phyloP scores from a whole-genome alignment of 148 eudicot species.

The Rhododendron ovatum region DNA sequence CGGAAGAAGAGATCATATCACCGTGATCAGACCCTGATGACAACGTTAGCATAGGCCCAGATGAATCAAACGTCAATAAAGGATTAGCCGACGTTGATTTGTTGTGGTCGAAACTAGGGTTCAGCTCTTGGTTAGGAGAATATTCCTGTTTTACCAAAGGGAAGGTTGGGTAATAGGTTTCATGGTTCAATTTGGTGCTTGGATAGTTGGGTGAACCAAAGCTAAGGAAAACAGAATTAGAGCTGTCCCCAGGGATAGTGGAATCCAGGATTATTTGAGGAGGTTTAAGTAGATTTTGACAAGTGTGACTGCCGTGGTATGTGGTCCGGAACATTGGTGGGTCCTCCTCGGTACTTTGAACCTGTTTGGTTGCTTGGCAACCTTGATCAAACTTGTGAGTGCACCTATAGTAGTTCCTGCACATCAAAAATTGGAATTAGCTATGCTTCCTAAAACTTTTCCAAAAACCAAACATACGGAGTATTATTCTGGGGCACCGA shows the following conservation, averaged over 20 bases:
- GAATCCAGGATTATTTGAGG: slow-evolving; percentile 19
- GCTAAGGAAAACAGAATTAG: slow-evolving; percentile 8
- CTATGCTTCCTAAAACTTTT: not conserved
- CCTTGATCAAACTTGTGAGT: slow-evolving; percentile 54
- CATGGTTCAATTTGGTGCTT: not conserved
- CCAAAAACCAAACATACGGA: not conserved
- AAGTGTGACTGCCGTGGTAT: slow-evolving; percentile 34
- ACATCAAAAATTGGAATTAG: not conserved
- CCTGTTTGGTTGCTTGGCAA: slow-evolving; percentile 49
- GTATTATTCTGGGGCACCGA: not conserved
- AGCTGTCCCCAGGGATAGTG: not conserved
- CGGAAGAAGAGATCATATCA: slow-evolving; percentile 16
- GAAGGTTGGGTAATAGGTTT: not conserved
- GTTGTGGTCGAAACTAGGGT: not conserved
- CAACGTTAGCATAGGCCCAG: not conserved
- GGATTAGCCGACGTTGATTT: not conserved
- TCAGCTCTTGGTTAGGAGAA: not conserved
- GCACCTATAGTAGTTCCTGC: slow-evolving; percentile 71
- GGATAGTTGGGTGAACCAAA: not conserved
- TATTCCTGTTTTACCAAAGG: not conserved
- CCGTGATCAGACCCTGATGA: slow-evolving; percentile 17
- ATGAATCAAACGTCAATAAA: not conserved
- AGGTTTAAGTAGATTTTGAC: slow-evolving; percentile 13
- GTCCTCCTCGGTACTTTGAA: slow-evolving; percentile 30
- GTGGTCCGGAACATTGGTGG: slow-evolving; percentile 28